Evolutionary conservation across 2,329 filamentous ascomycete genomes (phyloP), one percentile per base, ranked within the genome.

Genomic region (Colletotrichum zoysiae): DNA sequence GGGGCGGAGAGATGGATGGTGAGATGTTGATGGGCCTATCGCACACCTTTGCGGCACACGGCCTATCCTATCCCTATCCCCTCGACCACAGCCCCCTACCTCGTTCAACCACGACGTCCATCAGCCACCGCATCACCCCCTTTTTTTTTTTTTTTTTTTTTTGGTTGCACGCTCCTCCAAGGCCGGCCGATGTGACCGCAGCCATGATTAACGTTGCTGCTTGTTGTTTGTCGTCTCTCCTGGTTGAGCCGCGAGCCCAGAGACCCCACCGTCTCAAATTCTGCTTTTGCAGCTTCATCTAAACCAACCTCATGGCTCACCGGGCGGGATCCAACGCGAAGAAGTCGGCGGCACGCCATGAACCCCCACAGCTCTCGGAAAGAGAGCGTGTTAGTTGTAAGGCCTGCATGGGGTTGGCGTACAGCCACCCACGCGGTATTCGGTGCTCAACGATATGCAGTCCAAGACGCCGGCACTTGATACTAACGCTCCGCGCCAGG

Each of bases 1-100:
- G 33, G 16, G 65, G 59, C 42, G 42, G 33, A 50, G 42, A 20
- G 42, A 44, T 20, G 42, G 16, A 44, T 44, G 42, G 16, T 44
- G 58, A 68, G 59, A 61, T 55, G 57, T 44, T 53, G 48, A 67
- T 53, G 57, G 26, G 18, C 65, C 57, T 68, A 57, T 68, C 66
- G 51, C 44, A 57, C 8, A 30, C 23, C 51, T 42, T 38, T 38
- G 12, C 44, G 9, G 40, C 55, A 38, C n/a, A 51, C 14, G n/a
- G 20, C 51, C 40, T 56, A 50, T 7, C 50, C 44, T 20, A n/a
- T 35, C 40, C 33, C 18, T 33, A 30, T 30, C 30, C 30, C n/a
- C 23, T 38, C 20, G 26, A 33, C 35, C 48, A 67, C 56, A 16
- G 60, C 23, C 65, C 61, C 51, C 57, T 55, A n/a, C 26, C 64